Evolutionary conservation across 2,329 filamentous ascomycete genomes (phyloP).

Genomic region (Trichoderma sp.): DNA sequence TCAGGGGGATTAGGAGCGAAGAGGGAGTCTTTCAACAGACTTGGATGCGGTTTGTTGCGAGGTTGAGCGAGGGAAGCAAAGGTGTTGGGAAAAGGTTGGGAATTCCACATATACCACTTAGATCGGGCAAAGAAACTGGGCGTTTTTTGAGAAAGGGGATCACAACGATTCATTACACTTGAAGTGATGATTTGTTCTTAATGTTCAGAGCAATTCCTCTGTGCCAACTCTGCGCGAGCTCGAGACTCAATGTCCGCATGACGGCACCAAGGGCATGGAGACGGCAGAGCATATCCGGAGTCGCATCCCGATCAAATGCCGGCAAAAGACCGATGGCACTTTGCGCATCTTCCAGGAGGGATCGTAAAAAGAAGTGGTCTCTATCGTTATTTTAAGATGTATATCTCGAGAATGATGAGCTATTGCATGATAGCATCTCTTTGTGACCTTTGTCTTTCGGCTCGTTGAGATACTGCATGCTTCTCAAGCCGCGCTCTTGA

Average conservation of each 20-base stretch:
- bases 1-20: neutral
- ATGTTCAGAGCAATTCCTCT: too few species aligned
- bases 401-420: too few species aligned
- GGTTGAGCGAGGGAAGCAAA: neutral
- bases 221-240: neutral
- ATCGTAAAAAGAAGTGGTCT: too few species aligned
- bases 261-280: neutral
- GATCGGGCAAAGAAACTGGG: neutral
- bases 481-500: neutral
- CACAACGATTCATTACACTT: neutral
- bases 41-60: constrained; percentile 19
- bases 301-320: constrained; percentile 21
- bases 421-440: neutral
- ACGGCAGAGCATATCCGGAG: neutral
- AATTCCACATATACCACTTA: constrained; percentile 29
- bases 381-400: too few species aligned
- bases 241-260: neutral
- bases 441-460: too few species aligned
- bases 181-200: neutral
- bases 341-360: neutral
- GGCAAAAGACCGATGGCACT: constrained; percentile 21
- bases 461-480: neutral
- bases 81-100: constrained; percentile 6
- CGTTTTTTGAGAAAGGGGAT: neutral
- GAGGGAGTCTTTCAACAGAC: constrained; percentile 32